Base-by-base conservation (phyloP, 345 rosid genomes). In the Euphorbia pulcherrima region DNA sequence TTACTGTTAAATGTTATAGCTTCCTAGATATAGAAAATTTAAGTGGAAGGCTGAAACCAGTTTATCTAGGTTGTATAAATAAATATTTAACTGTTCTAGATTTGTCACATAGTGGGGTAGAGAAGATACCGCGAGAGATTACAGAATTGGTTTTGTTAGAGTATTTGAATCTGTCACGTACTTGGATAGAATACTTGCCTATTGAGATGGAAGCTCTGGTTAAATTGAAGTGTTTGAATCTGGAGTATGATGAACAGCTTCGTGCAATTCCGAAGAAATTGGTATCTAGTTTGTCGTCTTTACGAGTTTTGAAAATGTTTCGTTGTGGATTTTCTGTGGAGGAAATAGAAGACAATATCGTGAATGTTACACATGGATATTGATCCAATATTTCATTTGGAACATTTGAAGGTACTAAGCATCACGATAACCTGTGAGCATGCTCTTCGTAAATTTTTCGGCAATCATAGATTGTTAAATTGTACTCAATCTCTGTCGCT, bases 221-320 rank as follows among this genome's bases (percentile, higher is more conserved):
- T 5, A 60, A 60, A 7, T 12, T 60, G 64, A 39, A 60, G 29
- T 35, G 16, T 60, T 37, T 60, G 64, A 60, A 35, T 26, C 20
- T 60, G 64, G 64, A 60, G 27, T 20, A 41, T 13, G 10, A 20
- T 3, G 26, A 23, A 0, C 64, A 20, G 18, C 26, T 35, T 26
- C 26, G 24, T 8, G 23, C 5, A 10, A 60, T 60, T 20, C 48
- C 64, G 0, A 12, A 14, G 48, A 4, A 13, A 2, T 44, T 60
- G 29, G 18, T 60, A 39, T 39, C 26, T 60, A 12, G 9, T 16
- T 50, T 50, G 54, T 18, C 54, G 5, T 50, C 24, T 18, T 50
- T 50, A 20, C 54, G 20, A 21, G 29, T 37, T 17, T 20, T 60
- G 13, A 60, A 41, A 20, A 0, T 60, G 27, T 37, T 37, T 20